Evolutionary conservation across 495 filamentous ascomycete species (phyloP).

Genomic region (Thermothielavioides terrestris): DNA sequence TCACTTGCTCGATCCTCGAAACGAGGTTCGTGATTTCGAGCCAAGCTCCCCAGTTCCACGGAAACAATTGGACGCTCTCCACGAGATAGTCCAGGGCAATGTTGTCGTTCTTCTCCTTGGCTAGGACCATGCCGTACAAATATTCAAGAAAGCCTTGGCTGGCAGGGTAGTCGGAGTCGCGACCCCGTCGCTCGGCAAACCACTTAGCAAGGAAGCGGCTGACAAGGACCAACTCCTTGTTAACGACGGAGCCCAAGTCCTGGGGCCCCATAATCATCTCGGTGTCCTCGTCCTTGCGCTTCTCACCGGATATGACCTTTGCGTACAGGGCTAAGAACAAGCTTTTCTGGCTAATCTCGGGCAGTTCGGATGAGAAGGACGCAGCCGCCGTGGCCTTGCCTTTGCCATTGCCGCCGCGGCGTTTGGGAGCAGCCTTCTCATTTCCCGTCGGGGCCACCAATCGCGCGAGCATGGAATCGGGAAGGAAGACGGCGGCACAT

Average conservation of each 20-base stretch:
- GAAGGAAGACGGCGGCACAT: conserved; percentile 83
- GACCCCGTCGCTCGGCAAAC: conserved; percentile 54
- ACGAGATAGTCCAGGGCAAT: conserved; percentile 75
- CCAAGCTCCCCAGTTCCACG: conserved; percentile 97
- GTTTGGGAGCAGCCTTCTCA: too few relatives aligned
- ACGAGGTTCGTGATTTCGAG: conserved; percentile 74
- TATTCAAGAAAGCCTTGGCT: conserved; percentile 95
- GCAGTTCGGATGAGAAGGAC: conserved; percentile 15
- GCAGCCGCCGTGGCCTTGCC: conserved; percentile 36
- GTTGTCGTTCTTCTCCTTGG: conserved; percentile 81
- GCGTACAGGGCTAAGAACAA: conserved; percentile 92
- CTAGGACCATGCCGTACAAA: conserved; percentile 73
- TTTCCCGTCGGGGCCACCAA: conserved; percentile 42
- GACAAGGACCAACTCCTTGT: conserved; percentile 71
- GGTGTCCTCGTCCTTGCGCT: conserved; percentile 88
- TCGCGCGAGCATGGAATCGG: conserved; percentile 57
- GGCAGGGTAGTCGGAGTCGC: conserved; percentile 47
- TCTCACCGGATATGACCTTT: conserved; percentile 88
- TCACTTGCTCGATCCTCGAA: conserved; percentile 69
- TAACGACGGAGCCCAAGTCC: conserved; percentile 72
- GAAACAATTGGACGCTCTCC: conserved; percentile 72
- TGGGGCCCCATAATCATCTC: conserved; percentile 96
- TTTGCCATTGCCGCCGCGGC: conserved; percentile 46
- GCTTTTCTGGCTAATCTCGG: conserved; percentile 69
- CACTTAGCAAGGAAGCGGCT: conserved; percentile 67